Conservation (phyloP, 768 basidiomycete genomes). For the Mycena venus region DNA sequence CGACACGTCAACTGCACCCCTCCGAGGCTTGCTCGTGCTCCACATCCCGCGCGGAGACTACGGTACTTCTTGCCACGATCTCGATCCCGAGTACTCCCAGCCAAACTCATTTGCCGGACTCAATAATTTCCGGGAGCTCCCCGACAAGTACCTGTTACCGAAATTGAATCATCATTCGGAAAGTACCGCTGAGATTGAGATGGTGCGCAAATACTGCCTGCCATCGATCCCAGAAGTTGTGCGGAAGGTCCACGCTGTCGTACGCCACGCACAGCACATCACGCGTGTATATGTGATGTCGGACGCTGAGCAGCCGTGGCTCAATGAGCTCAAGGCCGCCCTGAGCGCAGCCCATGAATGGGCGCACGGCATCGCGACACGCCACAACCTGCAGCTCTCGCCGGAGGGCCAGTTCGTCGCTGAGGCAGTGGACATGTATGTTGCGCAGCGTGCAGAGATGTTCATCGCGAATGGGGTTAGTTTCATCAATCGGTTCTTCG, state of each 20-base stretch:
- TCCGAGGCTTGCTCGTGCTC: constrained; percentile 66
- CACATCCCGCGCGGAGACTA: constrained; percentile 73
- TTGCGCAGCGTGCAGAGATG: constrained; percentile 72
- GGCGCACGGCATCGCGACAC: constrained; percentile 67
- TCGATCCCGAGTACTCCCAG: constrained; percentile 52
- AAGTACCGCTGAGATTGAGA: constrained; percentile 4
- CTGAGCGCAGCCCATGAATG: constrained; percentile 48
- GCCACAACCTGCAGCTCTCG: constrained; percentile 64
- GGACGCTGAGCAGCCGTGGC: constrained; percentile 67
- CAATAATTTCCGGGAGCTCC: constrained; percentile 65
- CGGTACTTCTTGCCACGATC: constrained; percentile 57
- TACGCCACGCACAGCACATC: constrained; percentile 42
- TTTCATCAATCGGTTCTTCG: constrained; percentile 20
- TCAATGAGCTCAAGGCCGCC: constrained; percentile 59
- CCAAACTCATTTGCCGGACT: constrained; percentile 64
- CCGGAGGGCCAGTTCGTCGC: constrained; percentile 70
- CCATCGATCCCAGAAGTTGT: constrained; percentile 66
- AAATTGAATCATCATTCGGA: constrained; percentile 15
- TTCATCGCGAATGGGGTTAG: constrained; percentile 81
- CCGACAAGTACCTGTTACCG: constrained; percentile 57
- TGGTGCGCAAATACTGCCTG: constrained; percentile 58
- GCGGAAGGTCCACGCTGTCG: constrained; percentile 46
- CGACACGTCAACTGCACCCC: constrained; percentile 36
- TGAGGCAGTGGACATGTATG: constrained; percentile 77
- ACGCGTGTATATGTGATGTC: constrained; percentile 74